Conservation (phyloP, 331 rosid genomes). For the Rhamnella rubrinervis region DNA sequence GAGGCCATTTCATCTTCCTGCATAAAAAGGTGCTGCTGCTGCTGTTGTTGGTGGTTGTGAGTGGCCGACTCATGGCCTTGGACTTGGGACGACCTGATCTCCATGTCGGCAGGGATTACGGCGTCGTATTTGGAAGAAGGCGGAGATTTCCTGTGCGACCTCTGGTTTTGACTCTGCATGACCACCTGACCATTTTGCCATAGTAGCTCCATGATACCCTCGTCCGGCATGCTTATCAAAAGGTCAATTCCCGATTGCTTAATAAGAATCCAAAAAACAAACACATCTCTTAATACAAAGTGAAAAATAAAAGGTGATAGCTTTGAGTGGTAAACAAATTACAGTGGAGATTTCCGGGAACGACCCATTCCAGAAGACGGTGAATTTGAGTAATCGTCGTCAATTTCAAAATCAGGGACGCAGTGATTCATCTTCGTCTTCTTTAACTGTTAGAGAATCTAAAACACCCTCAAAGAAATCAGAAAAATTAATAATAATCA, state of each 20-base stretch:
- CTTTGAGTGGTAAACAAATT: background rate
- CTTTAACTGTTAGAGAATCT: background rate
- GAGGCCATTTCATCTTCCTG: constrained; percentile 82
- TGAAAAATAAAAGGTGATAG: background rate
- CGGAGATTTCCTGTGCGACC: constrained; percentile 34
- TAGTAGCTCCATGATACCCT: constrained; percentile 70
- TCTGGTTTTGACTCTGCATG: constrained; percentile 69
- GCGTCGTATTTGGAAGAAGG: constrained; percentile 32
- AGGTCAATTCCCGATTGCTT: no score
- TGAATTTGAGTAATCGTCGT: constrained; percentile 38
- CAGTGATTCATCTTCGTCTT: constrained; percentile 46
- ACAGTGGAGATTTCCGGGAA: constrained; percentile 52
- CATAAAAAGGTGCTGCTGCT: constrained; percentile 47
- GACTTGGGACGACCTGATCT: constrained; percentile 35
- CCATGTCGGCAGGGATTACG: constrained; percentile 35
- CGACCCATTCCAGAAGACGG: constrained; percentile 28
- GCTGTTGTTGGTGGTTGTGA: constrained; percentile 7
- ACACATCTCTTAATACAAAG: background rate
- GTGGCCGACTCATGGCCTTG: constrained; percentile 8
- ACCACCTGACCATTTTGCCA: constrained; percentile 92
- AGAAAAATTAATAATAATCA: background rate
- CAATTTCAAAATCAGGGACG: constrained; percentile 71
- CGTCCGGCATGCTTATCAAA: constrained; percentile 51
- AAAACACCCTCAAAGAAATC: background rate
- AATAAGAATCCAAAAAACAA: no score